A percentile compares a stretch with the other conserved stretches of the same genome.
Evolutionary conservation across 192 early-diverging fungal species (phyloP).

Genomic region (Backusella mclennaniae): DNA sequence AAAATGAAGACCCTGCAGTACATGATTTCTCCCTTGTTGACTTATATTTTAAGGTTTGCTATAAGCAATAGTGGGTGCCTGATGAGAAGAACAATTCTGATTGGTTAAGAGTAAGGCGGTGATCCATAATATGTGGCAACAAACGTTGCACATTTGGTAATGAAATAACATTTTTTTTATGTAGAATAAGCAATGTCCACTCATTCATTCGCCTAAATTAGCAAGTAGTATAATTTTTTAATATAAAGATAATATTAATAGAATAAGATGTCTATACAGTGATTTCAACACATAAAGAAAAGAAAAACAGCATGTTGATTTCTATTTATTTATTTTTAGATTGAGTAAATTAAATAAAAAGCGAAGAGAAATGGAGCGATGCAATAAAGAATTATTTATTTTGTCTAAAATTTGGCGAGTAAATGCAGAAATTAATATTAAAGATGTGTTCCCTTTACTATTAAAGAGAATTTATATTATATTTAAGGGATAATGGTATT

Average conservation of each 20-base stretch:
- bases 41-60: background rate
- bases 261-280: background rate
- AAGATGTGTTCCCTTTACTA: background rate
- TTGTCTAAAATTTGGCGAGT: conserved; percentile 8
- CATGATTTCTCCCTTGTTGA: background rate
- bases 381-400: conserved; percentile 6
- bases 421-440: background rate
- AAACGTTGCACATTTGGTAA: background rate
- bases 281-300: background rate
- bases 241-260: background rate
- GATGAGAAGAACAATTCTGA: background rate
- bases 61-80: background rate
- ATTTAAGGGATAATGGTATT: background rate
- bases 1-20: background rate
- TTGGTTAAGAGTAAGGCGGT: background rate
- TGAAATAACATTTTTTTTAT: background rate
- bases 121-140: background rate
- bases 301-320: background rate
- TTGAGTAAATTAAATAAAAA: background rate
- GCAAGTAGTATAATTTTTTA: background rate
- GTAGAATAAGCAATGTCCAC: background rate
- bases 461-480: conserved; percentile 6
- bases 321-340: background rate
- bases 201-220: background rate
- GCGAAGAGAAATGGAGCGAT: background rate